phyloP scores from a whole-genome alignment of 1,284 basidiomycete genomes.

The Mycosarcoma maydis region DNA sequence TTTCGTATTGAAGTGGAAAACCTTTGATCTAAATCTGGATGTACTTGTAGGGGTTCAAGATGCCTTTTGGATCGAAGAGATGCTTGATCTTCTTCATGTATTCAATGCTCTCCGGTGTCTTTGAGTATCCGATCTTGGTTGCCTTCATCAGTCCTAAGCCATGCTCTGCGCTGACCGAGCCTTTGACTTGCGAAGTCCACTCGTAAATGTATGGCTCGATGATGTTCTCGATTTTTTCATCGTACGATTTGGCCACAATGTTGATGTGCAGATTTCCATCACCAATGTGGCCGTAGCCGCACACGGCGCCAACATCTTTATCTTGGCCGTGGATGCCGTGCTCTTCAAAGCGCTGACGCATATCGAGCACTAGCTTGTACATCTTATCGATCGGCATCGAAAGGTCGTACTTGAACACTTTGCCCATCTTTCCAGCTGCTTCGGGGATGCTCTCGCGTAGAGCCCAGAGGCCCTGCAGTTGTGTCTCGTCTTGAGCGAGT shows the following conservation, averaged over 20 bases:
- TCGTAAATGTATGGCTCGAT: constrained; percentile 97
- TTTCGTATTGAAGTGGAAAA: neutral
- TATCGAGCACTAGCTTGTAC: constrained; percentile 85
- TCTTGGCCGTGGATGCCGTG: constrained; percentile 81
- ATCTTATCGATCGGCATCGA: constrained; percentile 89
- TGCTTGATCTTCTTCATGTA: constrained; percentile 90
- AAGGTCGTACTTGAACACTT: constrained; percentile 97
- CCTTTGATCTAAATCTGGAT: constrained; percentile 36
- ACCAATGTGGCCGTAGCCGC: constrained; percentile 96
- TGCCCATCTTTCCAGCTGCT: constrained; percentile 91
- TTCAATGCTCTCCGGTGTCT: constrained; percentile 80
- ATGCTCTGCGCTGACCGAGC: constrained; percentile 96
- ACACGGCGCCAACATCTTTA: constrained; percentile 70
- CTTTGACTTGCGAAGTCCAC: constrained; percentile 74
- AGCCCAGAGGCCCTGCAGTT: constrained; percentile 89
- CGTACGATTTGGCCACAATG: constrained; percentile 84
- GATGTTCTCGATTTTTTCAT: constrained; percentile 82
- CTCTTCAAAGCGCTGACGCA: constrained; percentile 78
- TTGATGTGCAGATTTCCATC: constrained; percentile 97
- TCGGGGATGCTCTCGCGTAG: constrained; percentile 95
- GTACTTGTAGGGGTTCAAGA: constrained; percentile 87
- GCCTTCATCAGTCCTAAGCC: constrained; percentile 96
- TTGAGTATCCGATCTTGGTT: constrained; percentile 87
- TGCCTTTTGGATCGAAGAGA: constrained; percentile 88
- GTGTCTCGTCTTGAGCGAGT: constrained; percentile 88